Percentiles rank a stretch among this genome's conserved stretches.
phyloP scores from a whole-genome alignment of 257 asterid genomes.

The Rubia yunnanensis region DNA sequence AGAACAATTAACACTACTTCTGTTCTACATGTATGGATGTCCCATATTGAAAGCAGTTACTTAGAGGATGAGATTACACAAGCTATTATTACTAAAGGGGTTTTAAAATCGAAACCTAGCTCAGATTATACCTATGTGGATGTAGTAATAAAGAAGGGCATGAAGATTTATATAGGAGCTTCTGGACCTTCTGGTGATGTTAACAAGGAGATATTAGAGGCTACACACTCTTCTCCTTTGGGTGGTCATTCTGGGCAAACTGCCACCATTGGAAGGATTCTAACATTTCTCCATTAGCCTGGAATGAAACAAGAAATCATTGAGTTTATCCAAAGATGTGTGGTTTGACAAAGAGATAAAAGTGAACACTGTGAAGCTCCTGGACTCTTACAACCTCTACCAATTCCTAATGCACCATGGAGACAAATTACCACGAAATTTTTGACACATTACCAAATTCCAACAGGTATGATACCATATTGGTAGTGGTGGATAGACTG shows the following conservation, averaged over 20 bases:
- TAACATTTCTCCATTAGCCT: background rate
- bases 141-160: too few species aligned
- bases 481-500: background rate
- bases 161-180: background rate
- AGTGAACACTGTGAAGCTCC: background rate
- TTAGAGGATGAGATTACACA: too few species aligned
- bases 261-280: background rate
- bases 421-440: background rate
- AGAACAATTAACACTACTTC: too few species aligned
- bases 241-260: background rate
- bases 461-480: background rate
- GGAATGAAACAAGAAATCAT: background rate
- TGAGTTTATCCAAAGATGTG: background rate
- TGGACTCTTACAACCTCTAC: background rate
- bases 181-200: background rate
- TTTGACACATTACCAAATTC: background rate
- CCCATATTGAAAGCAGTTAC: too few species aligned
- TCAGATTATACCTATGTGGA: too few species aligned
- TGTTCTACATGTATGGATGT: too few species aligned
- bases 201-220: background rate
- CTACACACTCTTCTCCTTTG: background rate
- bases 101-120: too few species aligned
- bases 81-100: too few species aligned
- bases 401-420: background rate
- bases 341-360: background rate